Conservation (phyloP, 208 protist species). For the Trichomonas vaginalis region DNA sequence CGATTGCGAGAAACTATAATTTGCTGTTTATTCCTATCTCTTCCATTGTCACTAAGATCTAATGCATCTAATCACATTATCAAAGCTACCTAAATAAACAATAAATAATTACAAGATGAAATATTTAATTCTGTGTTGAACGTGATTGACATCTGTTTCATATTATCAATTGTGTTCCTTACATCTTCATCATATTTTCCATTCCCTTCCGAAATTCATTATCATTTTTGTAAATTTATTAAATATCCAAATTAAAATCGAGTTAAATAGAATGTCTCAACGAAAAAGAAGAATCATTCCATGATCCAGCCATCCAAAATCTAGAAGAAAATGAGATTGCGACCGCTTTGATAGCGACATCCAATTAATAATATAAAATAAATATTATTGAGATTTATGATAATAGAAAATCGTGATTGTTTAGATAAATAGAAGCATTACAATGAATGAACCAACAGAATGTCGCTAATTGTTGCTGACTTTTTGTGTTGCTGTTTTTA, state of each 20-base stretch:
- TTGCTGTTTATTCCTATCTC: not conserved
- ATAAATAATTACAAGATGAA: not conserved
- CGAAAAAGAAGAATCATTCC: not conserved
- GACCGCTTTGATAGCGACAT: not conserved
- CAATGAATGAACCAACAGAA: not conserved
- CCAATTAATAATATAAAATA: not conserved
- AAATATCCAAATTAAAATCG: not conserved
- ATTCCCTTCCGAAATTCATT: not conserved
- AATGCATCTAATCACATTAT: not conserved
- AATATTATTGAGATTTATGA: no score
- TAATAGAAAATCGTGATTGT: not conserved
- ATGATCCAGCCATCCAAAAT: not conserved
- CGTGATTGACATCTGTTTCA: not conserved
- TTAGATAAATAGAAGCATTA: not conserved
- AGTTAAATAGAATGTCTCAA: not conserved
- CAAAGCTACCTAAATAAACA: not conserved
- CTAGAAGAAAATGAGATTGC: not conserved
- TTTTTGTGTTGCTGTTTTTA: not conserved
- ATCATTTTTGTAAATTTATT: not conserved
- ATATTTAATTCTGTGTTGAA: not conserved
- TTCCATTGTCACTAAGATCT: not conserved
- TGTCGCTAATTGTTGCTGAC: not conserved
- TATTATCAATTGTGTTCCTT: not conserved
- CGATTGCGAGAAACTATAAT: not conserved
- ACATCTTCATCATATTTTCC: not conserved